Base-by-base conservation (phyloP, 306 rosid species). In the Purshia tridentata region DNA sequence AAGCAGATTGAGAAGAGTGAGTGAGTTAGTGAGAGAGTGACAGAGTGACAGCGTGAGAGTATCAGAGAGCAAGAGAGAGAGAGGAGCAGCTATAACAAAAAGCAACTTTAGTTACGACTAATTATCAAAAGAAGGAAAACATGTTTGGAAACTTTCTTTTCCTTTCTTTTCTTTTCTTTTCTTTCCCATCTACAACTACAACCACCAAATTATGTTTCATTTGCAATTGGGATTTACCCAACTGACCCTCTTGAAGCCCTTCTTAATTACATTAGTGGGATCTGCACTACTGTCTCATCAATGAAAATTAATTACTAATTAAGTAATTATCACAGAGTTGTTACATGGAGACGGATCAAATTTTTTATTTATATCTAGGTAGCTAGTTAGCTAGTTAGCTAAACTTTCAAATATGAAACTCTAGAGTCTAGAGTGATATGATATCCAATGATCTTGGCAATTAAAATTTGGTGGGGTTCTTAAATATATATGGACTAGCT, bases 141-240 rank as follows among this genome's bases (percentile, higher is more conserved):
- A 69, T 52, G 89, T 84, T 84, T 81, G 22, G 77, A 80, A 82
- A 81, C 83, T 84, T 82, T 48, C 63, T 59, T 56, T 46, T 12
- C 58, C 16, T 9, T 18, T 35, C 58, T 82, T 74, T 50, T 66
- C 40, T 82, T 74, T 50, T 66, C 40, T 50, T 57, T 77, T 77
- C 61, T 20, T 81, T 82, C 84, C 41, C 67, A 58, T 58, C 55
- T 59, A 22, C 13, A 67, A 75, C 76, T 35, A 52, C 76, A 86
- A 76, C 89, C 57, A 87, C 83, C 84, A 37, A 20, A 47, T 80
- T 46, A 62, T 58, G 52, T 23, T 44, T 20, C 74, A 2, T 72
- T 52, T 67, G 22, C 15, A 11, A 48, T 72, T 47, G 10, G 44
- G 75, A 72, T 71, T 81, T 71, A 62, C 71, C 76, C 42, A 45